Base-by-base conservation (phyloP, 2,329 filamentous ascomycete genomes). In the Alternaria brassicicola region DNA sequence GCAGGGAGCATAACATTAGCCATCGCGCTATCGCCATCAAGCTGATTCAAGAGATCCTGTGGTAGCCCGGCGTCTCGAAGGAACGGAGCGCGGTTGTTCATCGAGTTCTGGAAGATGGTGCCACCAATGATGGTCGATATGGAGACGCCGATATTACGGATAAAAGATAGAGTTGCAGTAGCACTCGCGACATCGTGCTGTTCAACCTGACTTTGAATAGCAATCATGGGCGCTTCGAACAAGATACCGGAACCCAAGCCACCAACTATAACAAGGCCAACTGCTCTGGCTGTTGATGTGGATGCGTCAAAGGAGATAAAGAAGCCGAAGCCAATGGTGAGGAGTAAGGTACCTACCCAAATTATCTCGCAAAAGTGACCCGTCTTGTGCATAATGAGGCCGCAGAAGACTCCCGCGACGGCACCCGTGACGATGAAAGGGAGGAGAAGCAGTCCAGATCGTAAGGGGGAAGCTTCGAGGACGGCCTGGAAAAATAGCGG, bases 401-500 rank as follows among this genome's bases (percentile, higher is more conserved):
- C 85, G 2, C 76, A 75, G 0, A 78, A 36, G 3, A 85, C 78
- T 31, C 79, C 82, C 1, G 78, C 72, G 7, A 79, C 58, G 1
- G 83, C 81, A 55, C 81, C 80, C 0, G 74, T 72, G 3, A 79
- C 61, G 17, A 75, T 86, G 38, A 88, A 84, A 0, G 89, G 88
- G 0, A 92, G 79, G 2, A 90, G 80, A 12, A 89, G 82, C 0
- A 89, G 64, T 66, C 82, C 83, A 0, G 86, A 90, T n/a, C 80
- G 79, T 31, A 90, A 78, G 0, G 88, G 86, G 0, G 82, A 82
- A 1, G 85, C 85, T 49, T 83, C 82, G 2, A 88, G 82, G 0
- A 88, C 89, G 3, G 87, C 84, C 71, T 93, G 90, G 52, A 91
- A 88, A 76, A 89, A 93, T 0, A 92, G 81, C 0, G 90, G 90